These are phyloP conservation scores for Rhizoclosmatium sp. DNA, from an alignment of 192 early-diverging fungal genomes.

Conservation along the genomic window DNA sequence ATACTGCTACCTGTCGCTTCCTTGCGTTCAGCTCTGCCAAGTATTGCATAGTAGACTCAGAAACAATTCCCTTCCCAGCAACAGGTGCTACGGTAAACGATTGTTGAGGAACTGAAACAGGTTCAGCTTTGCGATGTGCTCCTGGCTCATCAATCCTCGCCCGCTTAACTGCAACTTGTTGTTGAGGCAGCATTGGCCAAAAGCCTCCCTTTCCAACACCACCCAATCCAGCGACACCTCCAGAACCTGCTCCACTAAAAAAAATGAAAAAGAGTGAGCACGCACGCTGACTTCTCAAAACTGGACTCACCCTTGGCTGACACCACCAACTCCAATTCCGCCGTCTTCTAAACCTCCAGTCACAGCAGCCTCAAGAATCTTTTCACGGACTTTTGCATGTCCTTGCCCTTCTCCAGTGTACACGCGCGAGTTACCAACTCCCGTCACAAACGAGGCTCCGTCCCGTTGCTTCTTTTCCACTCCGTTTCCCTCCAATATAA, in stretches of 20 bases:
- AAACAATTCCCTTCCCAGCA: slow-evolving; percentile 18
- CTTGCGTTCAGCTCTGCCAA: slow-evolving; percentile 23
- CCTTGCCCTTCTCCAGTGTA: slow-evolving; percentile 35
- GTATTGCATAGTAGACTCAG: slow-evolving; percentile 34
- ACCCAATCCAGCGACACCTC: slow-evolving; percentile 32
- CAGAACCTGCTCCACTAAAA: slow-evolving; percentile 20
- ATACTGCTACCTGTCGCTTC: background rate
- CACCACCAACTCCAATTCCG: slow-evolving; percentile 30
- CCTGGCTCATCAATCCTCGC: slow-evolving; percentile 13
- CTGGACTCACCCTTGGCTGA: slow-evolving; percentile 28
- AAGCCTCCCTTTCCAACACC: slow-evolving; percentile 30
- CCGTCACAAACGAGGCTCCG: slow-evolving; percentile 28
- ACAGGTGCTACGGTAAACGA: background rate
- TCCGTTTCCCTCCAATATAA: background rate
- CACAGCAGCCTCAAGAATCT: slow-evolving; percentile 27
- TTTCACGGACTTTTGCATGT: slow-evolving; percentile 16
- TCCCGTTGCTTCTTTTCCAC: slow-evolving; percentile 25
- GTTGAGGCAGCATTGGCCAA: slow-evolving; percentile 33
- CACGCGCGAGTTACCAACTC: slow-evolving; percentile 22
- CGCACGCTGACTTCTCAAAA: background rate
- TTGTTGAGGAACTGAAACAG: background rate
- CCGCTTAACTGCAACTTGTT: slow-evolving; percentile 27
- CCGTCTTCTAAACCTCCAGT: slow-evolving; percentile 4
- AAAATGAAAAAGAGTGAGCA: background rate
- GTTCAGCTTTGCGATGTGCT: background rate